phyloP scores from a whole-genome alignment of 208 protist genomes.

The Angomonas deanei region DNA sequence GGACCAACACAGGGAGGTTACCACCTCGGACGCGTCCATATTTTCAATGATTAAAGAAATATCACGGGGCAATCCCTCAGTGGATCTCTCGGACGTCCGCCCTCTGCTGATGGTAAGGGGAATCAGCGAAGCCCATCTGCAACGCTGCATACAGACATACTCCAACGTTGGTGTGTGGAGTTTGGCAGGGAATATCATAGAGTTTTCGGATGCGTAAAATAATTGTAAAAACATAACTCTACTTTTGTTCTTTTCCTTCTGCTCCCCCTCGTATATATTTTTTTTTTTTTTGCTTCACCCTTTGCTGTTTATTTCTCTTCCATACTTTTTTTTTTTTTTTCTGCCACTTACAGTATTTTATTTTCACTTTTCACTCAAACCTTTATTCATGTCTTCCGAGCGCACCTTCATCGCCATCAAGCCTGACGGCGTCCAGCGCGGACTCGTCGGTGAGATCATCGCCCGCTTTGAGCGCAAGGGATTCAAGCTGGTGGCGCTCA shows the following conservation, averaged over 20 bases:
- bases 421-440: conserved; percentile 93
- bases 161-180: conserved; percentile 75
- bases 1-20: conserved; percentile 34
- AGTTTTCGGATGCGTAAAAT: conserved; percentile 59
- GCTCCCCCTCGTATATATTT: conserved; percentile 9
- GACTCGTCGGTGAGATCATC: conserved; percentile 94
- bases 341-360: not conserved
- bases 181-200: conserved; percentile 52
- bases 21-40: conserved; percentile 75
- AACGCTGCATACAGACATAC: conserved; percentile 77
- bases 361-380: not conserved
- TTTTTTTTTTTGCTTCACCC: not conserved
- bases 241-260: conserved; percentile 4
- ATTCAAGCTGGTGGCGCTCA: conserved; percentile 95
- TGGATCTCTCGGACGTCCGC: conserved; percentile 65
- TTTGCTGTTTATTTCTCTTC: not conserved
- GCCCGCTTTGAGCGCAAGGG: conserved; percentile 93
- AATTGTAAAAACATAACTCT: not conserved
- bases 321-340: too few species aligned
- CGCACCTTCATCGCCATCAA: conserved; percentile 96
- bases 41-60: conserved; percentile 81
- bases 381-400: conserved; percentile 64
- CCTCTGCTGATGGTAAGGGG: conserved; percentile 79
- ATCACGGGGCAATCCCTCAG: conserved; percentile 35
- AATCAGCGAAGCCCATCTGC: conserved; percentile 69